Evolutionary conservation across 192 early-diverging fungal genomes (phyloP).

Genomic region (Backusella morwellensis): DNA sequence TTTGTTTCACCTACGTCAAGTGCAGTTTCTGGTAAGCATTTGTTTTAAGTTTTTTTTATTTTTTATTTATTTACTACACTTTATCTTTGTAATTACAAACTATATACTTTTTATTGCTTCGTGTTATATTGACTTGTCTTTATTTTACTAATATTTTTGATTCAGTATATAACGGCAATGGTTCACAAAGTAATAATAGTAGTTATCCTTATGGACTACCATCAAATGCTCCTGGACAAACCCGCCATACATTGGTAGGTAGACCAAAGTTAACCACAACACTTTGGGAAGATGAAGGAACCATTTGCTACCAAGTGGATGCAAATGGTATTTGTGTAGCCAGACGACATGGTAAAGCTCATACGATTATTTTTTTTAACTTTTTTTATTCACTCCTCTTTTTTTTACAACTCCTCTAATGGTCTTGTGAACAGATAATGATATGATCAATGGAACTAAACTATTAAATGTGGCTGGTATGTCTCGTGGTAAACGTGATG

Average conservation of each 20-base stretch:
- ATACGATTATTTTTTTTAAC: constrained; percentile 4
- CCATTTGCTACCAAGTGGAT: constrained; percentile 79
- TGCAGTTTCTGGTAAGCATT: neutral
- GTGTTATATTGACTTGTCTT: neutral
- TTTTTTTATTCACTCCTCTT: constrained; percentile 4
- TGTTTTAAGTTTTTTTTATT: neutral
- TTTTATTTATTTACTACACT: neutral
- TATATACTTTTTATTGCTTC: neutral
- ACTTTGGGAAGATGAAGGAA: constrained; percentile 83
- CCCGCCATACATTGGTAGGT: constrained; percentile 18
- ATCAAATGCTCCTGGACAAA: neutral
- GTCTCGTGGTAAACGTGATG: constrained; percentile 84
- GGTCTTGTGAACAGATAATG: constrained; percentile 57
- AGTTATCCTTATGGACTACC: neutral
- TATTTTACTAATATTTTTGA: neutral
- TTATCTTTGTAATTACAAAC: neutral
- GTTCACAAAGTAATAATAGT: neutral
- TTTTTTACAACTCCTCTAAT: constrained; percentile 10
- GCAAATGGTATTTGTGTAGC: constrained; percentile 78
- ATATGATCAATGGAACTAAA: constrained; percentile 88
- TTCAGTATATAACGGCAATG: neutral
- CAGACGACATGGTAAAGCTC: constrained; percentile 56
- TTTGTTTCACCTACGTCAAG: constrained; percentile 11
- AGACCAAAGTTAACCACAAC: constrained; percentile 65
- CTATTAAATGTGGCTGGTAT: constrained; percentile 84